phyloP scores from a whole-genome alignment of 495 filamentous ascomycete genomes.

The Aspergillus cristatus region DNA sequence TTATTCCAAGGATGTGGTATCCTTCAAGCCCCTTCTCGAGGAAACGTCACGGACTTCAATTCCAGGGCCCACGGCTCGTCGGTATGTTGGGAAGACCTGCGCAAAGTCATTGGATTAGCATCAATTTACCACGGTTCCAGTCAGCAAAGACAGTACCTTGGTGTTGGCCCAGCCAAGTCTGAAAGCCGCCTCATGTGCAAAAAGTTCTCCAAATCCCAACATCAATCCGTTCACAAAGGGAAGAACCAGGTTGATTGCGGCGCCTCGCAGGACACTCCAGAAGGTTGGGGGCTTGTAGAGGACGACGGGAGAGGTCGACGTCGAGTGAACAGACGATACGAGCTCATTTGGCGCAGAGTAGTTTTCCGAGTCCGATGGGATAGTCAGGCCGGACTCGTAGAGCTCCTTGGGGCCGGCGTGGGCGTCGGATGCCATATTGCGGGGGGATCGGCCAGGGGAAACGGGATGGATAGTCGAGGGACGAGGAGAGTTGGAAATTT shows the following conservation, averaged over 20 bases:
- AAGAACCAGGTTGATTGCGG: conserved; percentile 87
- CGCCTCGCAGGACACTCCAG: conserved; percentile 75
- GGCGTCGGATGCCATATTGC: conserved; percentile 39
- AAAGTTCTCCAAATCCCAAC: conserved; percentile 92
- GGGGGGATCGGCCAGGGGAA: conserved; percentile 1
- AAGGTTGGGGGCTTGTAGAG: conserved; percentile 83
- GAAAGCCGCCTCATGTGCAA: conserved; percentile 92
- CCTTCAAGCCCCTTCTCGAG: conserved; percentile 23
- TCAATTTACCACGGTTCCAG: neutral
- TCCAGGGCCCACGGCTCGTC: conserved; percentile 56
- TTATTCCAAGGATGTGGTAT: conserved; percentile 18
- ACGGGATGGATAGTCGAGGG: conserved; percentile 5
- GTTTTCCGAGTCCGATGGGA: conserved; percentile 83
- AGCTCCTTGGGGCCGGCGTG: conserved; percentile 45
- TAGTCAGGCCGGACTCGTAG: conserved; percentile 73
- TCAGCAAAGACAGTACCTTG: conserved; percentile 54
- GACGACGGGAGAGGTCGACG: conserved; percentile 66
- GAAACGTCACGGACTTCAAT: conserved; percentile 52
- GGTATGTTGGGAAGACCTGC: conserved; percentile 59
- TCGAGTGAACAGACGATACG: conserved; percentile 52
- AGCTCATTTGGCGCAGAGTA: conserved; percentile 63
- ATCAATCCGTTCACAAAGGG: conserved; percentile 98
- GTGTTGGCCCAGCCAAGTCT: conserved; percentile 87
- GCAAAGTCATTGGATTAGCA: conserved; percentile 1
- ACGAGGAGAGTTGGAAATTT: conserved; percentile 6